Percentiles rank a stretch among this genome's conserved stretches.
Conservation (phyloP, 495 filamentous ascomycete genomes). For the Podospora conica region DNA sequence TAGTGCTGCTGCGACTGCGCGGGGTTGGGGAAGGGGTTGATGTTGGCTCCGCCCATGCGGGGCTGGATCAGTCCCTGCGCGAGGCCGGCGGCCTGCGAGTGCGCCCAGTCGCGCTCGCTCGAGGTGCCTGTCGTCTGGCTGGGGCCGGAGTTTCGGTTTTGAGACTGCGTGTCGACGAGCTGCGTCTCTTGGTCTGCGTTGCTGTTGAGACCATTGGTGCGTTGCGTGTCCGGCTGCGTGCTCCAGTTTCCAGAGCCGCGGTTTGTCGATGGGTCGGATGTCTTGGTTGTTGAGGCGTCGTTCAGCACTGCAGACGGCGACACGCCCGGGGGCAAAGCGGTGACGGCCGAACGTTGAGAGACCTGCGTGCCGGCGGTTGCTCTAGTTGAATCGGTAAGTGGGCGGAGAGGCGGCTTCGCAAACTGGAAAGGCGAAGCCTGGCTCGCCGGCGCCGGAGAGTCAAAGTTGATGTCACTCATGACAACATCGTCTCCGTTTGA, state of each 20-base stretch:
- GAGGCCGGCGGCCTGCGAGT: slow-evolving; percentile 48
- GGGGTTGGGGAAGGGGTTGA: slow-evolving; percentile 16
- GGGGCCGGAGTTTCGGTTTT: slow-evolving; percentile 14
- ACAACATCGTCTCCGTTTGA: slow-evolving; percentile 47
- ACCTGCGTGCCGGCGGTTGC: slow-evolving; percentile 39
- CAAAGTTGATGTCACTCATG: slow-evolving; percentile 56
- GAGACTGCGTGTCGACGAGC: slow-evolving; percentile 54
- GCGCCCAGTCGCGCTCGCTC: slow-evolving; percentile 40
- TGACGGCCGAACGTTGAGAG: slow-evolving; percentile 67
- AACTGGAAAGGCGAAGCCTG: slow-evolving; percentile 29
- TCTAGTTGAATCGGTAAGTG: slow-evolving; percentile 24
- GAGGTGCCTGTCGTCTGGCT: slow-evolving; percentile 25
- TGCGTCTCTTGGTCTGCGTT: slow-evolving; percentile 40
- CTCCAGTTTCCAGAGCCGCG: slow-evolving; percentile 46
- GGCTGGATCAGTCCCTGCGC: slow-evolving; percentile 33
- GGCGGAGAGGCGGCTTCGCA: slow-evolving; percentile 10
- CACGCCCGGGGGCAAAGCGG: slow-evolving; percentile 67
- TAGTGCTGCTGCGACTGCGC: slow-evolving; percentile 29
- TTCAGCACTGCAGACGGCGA: slow-evolving; percentile 72
- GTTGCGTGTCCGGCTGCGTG: slow-evolving; percentile 57
- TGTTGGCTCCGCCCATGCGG: slow-evolving; percentile 6
- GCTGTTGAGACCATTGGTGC: slow-evolving; percentile 47
- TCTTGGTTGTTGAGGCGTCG: slow-evolving; percentile 83
- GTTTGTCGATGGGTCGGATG: slow-evolving; percentile 61
- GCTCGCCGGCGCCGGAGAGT: slow-evolving; percentile 35